phyloP scores from a whole-genome alignment of 306 rosid genomes.

The Oxytropis ochrocephala region DNA sequence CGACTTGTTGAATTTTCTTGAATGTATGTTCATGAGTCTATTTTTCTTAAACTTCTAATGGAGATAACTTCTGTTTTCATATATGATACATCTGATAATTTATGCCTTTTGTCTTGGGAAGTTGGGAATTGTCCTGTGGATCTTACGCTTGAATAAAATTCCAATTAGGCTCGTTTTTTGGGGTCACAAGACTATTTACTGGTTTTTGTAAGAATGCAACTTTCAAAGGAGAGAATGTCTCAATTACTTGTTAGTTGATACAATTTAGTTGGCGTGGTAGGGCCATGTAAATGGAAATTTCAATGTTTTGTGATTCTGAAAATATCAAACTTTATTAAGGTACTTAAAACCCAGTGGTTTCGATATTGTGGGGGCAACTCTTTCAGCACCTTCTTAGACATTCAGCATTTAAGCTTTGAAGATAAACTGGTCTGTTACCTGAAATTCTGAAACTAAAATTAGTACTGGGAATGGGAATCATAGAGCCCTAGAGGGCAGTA shows the following conservation, averaged over 20 bases:
- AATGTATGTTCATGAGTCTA: neutral
- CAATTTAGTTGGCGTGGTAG: neutral
- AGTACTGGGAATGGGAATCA: neutral
- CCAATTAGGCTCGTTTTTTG: neutral
- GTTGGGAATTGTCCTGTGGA: neutral
- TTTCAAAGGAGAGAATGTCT: neutral
- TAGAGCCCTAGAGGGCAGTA: neutral
- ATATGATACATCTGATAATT: neutral
- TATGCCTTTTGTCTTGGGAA: neutral
- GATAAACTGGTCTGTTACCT: neutral
- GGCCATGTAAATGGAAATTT: neutral
- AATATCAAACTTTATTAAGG: neutral
- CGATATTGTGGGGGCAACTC: neutral
- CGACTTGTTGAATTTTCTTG: neutral
- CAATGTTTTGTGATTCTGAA: neutral
- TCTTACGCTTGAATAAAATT: neutral
- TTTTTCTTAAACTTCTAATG: neutral
- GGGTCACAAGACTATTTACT: neutral
- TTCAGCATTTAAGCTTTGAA: neutral
- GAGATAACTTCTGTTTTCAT: neutral
- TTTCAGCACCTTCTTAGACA: neutral
- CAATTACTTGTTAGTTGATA: neutral
- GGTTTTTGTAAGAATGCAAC: slow-evolving; percentile 1
- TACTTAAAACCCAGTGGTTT: neutral
- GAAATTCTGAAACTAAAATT: neutral